phyloP scores from a whole-genome alignment of 2,329 filamentous ascomycete genomes.

The Monilinia fructigena region DNA sequence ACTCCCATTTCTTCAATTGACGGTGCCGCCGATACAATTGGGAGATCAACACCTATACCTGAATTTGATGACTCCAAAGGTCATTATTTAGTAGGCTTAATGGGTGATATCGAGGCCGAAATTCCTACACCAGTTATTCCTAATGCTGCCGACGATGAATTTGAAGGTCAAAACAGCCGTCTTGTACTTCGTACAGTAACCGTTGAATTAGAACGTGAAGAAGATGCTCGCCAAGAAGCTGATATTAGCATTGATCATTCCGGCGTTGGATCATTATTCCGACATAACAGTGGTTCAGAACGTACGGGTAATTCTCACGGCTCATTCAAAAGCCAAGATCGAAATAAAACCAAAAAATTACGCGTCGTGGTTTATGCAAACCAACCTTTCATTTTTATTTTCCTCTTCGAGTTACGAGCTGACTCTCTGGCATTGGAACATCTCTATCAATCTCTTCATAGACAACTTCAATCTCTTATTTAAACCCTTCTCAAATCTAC shows the following conservation, averaged over 20 bases:
- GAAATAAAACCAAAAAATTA: slow-evolving; percentile 56
- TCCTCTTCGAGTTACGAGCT: slow-evolving; percentile 66
- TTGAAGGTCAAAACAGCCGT: slow-evolving; percentile 48
- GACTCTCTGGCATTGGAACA: slow-evolving; percentile 55
- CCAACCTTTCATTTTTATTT: slow-evolving; percentile 73
- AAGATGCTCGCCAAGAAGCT: slow-evolving; percentile 44
- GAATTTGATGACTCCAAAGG: slow-evolving; percentile 40
- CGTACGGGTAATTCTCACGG: slow-evolving; percentile 31
- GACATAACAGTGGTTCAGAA: slow-evolving; percentile 29
- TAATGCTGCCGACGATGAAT: slow-evolving; percentile 19
- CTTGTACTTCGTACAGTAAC: slow-evolving; percentile 65
- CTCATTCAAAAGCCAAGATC: slow-evolving; percentile 49
- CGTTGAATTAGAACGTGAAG: slow-evolving; percentile 57
- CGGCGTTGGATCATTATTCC: slow-evolving; percentile 23
- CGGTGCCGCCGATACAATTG: slow-evolving; percentile 3
- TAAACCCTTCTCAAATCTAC: slow-evolving; percentile 58
- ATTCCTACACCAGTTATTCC: slow-evolving; percentile 22
- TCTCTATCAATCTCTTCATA: slow-evolving; percentile 59
- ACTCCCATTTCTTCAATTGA: not conserved
- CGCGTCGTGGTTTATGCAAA: slow-evolving; percentile 72
- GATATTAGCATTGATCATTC: slow-evolving; percentile 49
- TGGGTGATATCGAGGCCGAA: slow-evolving; percentile 59
- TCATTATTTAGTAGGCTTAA: slow-evolving; percentile 67
- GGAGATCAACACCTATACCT: slow-evolving; percentile 11
- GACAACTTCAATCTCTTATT: slow-evolving; percentile 59